Evolutionary conservation across 352 stramenopile genomes (phyloP).

Genomic region (Pythium sp.): DNA sequence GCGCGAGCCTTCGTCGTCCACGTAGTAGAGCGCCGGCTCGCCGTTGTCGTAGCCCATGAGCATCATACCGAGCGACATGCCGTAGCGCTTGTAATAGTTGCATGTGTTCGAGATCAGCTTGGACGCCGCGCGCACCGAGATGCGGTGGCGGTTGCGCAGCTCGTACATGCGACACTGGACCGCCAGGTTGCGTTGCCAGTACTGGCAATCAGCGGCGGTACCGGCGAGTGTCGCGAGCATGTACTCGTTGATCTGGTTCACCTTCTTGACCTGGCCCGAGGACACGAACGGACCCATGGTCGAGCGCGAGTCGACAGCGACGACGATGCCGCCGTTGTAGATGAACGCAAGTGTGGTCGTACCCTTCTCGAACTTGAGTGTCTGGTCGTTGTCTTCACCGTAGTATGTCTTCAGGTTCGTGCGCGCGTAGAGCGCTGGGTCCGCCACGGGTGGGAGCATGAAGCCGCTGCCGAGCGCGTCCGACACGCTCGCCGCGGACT

Average conservation of each 20-base stretch:
- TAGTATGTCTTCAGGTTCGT: conserved; percentile 97
- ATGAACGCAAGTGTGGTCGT: conserved; percentile 99
- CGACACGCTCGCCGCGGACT: conserved; percentile 18
- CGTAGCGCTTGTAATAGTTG: conserved; percentile 93
- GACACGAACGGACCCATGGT: conserved; percentile 99
- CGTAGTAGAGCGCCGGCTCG: conserved; percentile 98
- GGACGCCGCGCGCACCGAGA: conserved; percentile 97
- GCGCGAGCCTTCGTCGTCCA: conserved; percentile 99
- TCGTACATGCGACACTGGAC: conserved; percentile 97
- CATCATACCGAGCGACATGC: conserved; percentile 99
- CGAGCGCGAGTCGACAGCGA: conserved; percentile 98
- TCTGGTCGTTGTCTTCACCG: conserved; percentile 94
- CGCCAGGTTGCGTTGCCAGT: conserved; percentile 99
- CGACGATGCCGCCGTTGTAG: conserved; percentile 97
- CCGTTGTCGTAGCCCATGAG: conserved; percentile 99
- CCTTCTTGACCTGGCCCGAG: conserved; percentile 98
- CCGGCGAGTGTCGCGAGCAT: conserved; percentile 99
- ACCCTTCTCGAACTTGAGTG: conserved; percentile 98
- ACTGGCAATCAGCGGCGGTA: conserved; percentile 98
- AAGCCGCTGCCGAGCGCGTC: conserved; percentile 56
- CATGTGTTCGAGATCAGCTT: conserved; percentile 99
- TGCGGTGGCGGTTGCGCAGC: conserved; percentile 98
- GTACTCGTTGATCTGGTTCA: conserved; percentile 99
- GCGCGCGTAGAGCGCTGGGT: conserved; percentile 95
- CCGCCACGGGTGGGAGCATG: conserved; percentile 62